Evolutionary conservation across 495 filamentous ascomycete species (phyloP), one percentile per base, ranked within the genome.

Genomic region (Pseudoneurospora amorphoporcata): DNA sequence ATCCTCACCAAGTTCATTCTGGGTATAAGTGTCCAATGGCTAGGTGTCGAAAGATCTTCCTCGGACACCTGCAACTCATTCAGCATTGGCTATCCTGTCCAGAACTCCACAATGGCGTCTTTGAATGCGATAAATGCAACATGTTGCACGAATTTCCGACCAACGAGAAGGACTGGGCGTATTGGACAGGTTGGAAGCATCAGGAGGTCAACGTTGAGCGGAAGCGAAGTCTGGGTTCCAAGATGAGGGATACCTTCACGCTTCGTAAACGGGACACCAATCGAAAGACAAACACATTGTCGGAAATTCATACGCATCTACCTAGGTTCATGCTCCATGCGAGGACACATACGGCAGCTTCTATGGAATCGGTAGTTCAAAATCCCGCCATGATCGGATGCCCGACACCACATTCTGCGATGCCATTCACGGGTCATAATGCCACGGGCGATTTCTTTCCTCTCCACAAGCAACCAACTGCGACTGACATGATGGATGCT

Each of bases 131-230:
- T 73, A 78, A 78, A 68, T 81, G 80, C 69, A 76, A 69, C 70
- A 70, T 72, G 72, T 78, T 72, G 69, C 80, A 81, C 68, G 58
- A 73, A 68, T 78, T 81, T 42, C 80, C 80, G 38, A 79, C 80
- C 53, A 76, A 75, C 76, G 80, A 81, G 72, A 81, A 81, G 72
- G 80, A 79, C 53, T 81, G 80, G 80, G 72, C 76, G 29, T 73
- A 77, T 14, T 81, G 79, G 77, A 58, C 70, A 3, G 78, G 76
- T 16, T 79, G 76, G 76, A 79, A 72, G 72, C 68, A 71, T 10
- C 76, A 73, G n/a, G 73, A 69, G 2, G 4, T 69, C 12, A 41
- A 45, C 5, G 70, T 76, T 68, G 72, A 75, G 39, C 76, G 78
- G 45, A 82, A 80, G 71, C 76, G 76, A 3, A 81, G 80, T 61